Conservation (phyloP, 305 asterid genomes). For the Solanum chacoense region DNA sequence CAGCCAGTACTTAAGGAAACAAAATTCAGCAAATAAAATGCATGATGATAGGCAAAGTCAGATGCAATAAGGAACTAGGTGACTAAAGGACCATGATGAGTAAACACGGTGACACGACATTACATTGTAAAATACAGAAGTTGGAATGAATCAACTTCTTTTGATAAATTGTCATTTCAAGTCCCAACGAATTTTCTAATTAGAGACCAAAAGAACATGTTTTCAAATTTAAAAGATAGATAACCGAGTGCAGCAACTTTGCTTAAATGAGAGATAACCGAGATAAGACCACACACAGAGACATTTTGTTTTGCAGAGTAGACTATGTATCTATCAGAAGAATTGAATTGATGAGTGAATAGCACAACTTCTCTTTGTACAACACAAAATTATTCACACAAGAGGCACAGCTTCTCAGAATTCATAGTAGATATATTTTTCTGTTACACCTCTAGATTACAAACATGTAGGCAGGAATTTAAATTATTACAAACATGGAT, state of each 20-base stretch:
- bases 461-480: background rate
- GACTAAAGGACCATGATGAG: background rate
- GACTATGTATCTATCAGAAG: background rate
- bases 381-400: background rate
- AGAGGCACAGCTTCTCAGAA: background rate
- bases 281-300: background rate
- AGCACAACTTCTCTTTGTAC: background rate
- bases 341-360: background rate
- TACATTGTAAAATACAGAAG: background rate
- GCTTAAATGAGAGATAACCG: background rate
- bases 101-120: background rate
- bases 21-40: background rate
- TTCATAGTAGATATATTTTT: background rate
- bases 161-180: background rate
- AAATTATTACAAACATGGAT: background rate
- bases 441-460: background rate
- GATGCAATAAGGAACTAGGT: background rate
- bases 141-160: background rate
- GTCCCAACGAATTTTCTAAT: background rate
- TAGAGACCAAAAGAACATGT: background rate
- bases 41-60: background rate
- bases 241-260: background rate
- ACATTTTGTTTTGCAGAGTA: background rate
- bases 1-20: background rate
- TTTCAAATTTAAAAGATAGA: background rate